phyloP scores from a whole-genome alignment of 225 moss, liverwort and hornwort species.

The Climacium dendroides region DNA sequence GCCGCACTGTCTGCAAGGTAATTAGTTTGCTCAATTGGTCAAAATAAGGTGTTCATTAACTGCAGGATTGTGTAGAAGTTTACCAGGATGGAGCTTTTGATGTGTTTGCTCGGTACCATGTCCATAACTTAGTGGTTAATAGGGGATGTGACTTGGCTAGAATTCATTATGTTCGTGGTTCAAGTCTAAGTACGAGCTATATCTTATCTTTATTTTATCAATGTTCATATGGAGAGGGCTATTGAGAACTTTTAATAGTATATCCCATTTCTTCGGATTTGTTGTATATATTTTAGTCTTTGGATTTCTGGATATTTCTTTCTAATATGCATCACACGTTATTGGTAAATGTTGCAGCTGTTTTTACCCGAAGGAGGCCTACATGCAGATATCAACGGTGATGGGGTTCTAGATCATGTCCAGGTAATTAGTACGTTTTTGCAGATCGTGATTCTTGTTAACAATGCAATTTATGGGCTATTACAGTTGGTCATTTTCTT shows the following conservation, averaged over 20 bases:
- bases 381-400: conserved; percentile 93
- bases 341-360: conserved; percentile 30
- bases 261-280: background rate
- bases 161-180: background rate
- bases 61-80: background rate
- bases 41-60: background rate
- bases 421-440: conserved; percentile 39
- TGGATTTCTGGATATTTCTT: background rate
- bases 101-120: background rate
- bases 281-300: background rate
- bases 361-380: conserved; percentile 68
- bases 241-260: background rate
- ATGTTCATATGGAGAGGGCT: background rate
- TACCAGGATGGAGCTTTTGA: background rate
- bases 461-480: background rate
- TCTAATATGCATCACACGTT: background rate
- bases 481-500: background rate
- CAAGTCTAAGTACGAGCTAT: background rate
- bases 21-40: background rate
- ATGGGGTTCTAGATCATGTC: conserved; percentile 94
- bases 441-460: background rate
- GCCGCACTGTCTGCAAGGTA: conserved; percentile 89
- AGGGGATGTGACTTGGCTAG: background rate
- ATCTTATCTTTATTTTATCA: background rate
- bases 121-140: background rate